Base-by-base conservation (phyloP, 441 rosid species). In the California macrophylla region DNA sequence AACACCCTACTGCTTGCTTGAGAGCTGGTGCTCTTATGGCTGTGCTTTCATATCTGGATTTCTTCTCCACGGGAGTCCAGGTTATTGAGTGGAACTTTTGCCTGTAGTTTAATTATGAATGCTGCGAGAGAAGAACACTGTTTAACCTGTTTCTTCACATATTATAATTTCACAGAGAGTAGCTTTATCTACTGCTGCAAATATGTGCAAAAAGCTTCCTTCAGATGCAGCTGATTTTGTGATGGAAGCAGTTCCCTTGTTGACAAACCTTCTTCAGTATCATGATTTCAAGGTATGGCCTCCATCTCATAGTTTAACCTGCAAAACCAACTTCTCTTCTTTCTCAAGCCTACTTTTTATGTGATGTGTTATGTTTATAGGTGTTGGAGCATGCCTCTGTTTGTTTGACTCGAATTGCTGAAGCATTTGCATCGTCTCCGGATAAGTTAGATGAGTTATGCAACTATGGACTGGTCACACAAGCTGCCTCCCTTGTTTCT, bases 41-140 rank as follows among this genome's bases (percentile, higher is more conserved):
- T 0, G 77, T 75, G 71, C 77, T 70, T 66, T 66, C 71, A 3
- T 75, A 66, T 52, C 74, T 69, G 50, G 77, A 75, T 58, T 75
- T 70, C 66, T 95, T 95, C 81, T 87, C 99, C 70, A 95, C 98
- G 12, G 99, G 99, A 74, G 99, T 95, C 63, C 98, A 91, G 97
- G 98, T 93, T 67, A 36, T 64, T 23, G 3, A 23, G 61, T 66
- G 4, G n/a, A n/a, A 25, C 21, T 69, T 69, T 60, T 32, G 3
- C 52, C n/a, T 63, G 42, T 58, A 29, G 1, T 66, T n/a, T 60
- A n/a, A 6, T 47, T 30, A 6, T 65, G 16, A 70, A 36, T 71
- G 36, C 15, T 40, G 10, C 15, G 21, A 15, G 25, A 40, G 29
- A 15, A 54, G 66, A 28, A 28, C 13, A 13, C 54, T 1, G 0